phyloP scores from a whole-genome alignment of 305 asterid genomes.

The Lippia alba region DNA sequence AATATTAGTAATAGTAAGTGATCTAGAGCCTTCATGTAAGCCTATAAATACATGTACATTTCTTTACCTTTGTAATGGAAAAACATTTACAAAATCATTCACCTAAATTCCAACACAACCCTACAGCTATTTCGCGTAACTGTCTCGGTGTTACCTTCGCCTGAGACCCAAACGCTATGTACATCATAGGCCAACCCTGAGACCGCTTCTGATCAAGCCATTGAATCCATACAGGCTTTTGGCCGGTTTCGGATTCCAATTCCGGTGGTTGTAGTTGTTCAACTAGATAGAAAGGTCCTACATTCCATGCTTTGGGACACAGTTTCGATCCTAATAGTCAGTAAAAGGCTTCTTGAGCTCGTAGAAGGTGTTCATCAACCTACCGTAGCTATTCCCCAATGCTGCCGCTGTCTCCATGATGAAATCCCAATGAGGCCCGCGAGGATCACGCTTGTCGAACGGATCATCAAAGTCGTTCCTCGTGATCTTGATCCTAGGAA shows the following conservation, averaged over 20 bases:
- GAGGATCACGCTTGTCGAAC: constrained; percentile 37
- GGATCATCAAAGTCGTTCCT: constrained; percentile 55
- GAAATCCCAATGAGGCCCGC: constrained; percentile 49
- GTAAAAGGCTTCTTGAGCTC: constrained; percentile 53
- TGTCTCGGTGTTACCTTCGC: constrained; percentile 56
- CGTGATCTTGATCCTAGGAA: constrained; percentile 56
- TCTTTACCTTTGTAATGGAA: no score
- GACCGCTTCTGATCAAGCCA: constrained; percentile 59
- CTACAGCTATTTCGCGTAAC: constrained; percentile 53
- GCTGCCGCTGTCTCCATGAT: constrained; percentile 29
- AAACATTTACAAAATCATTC: no score
- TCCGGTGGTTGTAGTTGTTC: constrained; percentile 31
- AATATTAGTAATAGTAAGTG: no score
- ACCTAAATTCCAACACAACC: no score
- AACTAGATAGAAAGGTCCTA: constrained; percentile 66
- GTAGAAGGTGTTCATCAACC: constrained; percentile 53
- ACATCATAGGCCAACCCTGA: constrained; percentile 46
- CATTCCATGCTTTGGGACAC: constrained; percentile 39
- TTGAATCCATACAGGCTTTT: constrained; percentile 42
- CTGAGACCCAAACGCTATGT: constrained; percentile 78
- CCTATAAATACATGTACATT: no score
- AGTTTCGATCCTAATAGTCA: constrained; percentile 30
- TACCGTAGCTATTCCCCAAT: constrained; percentile 46
- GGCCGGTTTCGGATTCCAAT: background rate
- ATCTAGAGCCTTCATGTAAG: no score